These are phyloP conservation scores for Apophysomyces ossiformis DNA, from an alignment of 371 early-diverging fungal genomes.

Conservation along the genomic window DNA sequence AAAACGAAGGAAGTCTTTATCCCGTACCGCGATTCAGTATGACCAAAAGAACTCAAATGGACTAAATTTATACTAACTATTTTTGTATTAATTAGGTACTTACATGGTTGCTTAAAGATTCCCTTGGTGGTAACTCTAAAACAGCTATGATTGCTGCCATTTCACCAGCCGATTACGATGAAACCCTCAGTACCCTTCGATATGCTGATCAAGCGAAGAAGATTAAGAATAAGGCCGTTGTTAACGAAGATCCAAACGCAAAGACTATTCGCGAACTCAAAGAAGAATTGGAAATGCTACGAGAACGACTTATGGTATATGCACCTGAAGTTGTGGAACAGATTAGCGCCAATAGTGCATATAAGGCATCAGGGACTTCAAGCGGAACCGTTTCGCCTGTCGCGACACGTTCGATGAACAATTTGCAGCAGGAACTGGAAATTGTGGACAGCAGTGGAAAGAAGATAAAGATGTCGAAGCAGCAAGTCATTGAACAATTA, in stretches of 20 bases:
- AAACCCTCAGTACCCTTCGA: constrained; percentile 93
- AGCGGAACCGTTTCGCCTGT: constrained; percentile 13
- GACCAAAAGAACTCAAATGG: neutral
- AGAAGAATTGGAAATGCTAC: constrained; percentile 78
- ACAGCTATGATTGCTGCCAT: constrained; percentile 94
- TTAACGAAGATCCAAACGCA: constrained; percentile 92
- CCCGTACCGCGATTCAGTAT: constrained; percentile 88
- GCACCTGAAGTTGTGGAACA: constrained; percentile 60
- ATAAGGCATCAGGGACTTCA: constrained; percentile 14
- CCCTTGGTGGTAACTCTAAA: constrained; percentile 92
- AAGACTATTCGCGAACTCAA: constrained; percentile 86
- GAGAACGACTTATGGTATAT: constrained; percentile 64
- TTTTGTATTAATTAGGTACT: constrained; percentile 51
- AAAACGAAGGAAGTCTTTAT: constrained; percentile 69
- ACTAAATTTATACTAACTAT: constrained; percentile 1
- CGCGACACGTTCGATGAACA: constrained; percentile 30
- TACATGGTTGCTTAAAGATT: constrained; percentile 95
- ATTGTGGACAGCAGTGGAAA: constrained; percentile 53
- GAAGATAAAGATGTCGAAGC: constrained; percentile 55
- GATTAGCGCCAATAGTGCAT: constrained; percentile 28
- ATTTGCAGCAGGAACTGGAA: constrained; percentile 29
- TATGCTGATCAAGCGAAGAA: constrained; percentile 95
- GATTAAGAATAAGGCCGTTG: constrained; percentile 90
- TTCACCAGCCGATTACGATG: constrained; percentile 82
- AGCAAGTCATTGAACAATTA: constrained; percentile 79